A percentile compares a stretch with the other conserved stretches of the same genome.
Evolutionary conservation across 441 rosid genomes (phyloP).

Genomic region (Mallotus repandus): DNA sequence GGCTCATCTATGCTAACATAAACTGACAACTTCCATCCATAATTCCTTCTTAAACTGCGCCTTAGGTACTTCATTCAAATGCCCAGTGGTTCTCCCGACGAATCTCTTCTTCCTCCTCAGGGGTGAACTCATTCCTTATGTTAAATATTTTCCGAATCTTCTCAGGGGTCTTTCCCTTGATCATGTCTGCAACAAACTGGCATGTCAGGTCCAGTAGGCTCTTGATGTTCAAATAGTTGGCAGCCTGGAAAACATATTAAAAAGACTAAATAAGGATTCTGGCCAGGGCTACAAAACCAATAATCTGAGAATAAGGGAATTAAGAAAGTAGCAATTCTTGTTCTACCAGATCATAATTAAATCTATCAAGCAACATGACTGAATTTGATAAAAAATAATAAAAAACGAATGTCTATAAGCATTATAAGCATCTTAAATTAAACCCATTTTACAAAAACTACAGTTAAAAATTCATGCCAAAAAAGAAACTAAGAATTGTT

Average conservation of each 20-base stretch:
- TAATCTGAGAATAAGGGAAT: too few species aligned
- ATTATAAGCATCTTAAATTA: not conserved
- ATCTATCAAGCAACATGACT: not conserved
- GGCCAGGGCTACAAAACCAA: not conserved
- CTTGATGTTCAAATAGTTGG: slow-evolving; percentile 45
- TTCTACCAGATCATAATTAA: too few species aligned
- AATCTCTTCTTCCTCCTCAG: slow-evolving; percentile 49
- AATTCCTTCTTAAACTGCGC: not conserved
- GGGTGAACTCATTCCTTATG: slow-evolving; percentile 43
- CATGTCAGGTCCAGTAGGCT: slow-evolving; percentile 47
- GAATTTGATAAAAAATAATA: not conserved
- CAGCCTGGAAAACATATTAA: slow-evolving; percentile 30
- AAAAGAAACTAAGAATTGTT: too few species aligned
- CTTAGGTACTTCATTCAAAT: slow-evolving; percentile 28
- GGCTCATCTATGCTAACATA: not conserved
- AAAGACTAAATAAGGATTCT: not conserved
- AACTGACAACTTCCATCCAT: not conserved
- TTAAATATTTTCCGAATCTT: slow-evolving; percentile 38
- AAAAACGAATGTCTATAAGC: not conserved
- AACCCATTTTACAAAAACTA: not conserved
- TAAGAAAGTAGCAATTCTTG: not conserved
- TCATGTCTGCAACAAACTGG: slow-evolving; percentile 44
- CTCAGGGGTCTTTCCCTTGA: slow-evolving; percentile 45
- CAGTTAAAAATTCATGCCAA: too few species aligned
- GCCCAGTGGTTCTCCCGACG: slow-evolving; percentile 55